Conservation (phyloP, 148 eudicot species). For the Pharnaceum exiguum region DNA sequence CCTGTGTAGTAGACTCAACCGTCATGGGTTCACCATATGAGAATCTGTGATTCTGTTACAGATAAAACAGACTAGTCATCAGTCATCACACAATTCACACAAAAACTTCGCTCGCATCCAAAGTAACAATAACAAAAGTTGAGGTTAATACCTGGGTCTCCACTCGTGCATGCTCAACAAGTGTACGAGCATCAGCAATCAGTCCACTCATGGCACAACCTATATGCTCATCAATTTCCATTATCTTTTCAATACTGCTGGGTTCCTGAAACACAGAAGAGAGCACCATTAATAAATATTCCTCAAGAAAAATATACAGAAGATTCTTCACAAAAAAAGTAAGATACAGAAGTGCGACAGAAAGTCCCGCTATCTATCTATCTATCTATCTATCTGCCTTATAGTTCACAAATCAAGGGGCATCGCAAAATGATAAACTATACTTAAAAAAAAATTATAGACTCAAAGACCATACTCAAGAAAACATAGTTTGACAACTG, state of each 20-base stretch:
- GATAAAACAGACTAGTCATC: conserved; percentile 12
- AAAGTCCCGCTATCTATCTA: too few species aligned
- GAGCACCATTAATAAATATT: too few species aligned
- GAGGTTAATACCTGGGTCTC: conserved; percentile 96
- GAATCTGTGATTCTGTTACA: conserved; percentile 88
- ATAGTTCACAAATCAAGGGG: too few species aligned
- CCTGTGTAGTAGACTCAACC: conserved; percentile 97
- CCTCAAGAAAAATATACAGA: too few species aligned
- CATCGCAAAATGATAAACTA: too few species aligned
- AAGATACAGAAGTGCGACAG: too few species aligned
- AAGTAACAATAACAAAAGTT: not conserved
- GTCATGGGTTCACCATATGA: conserved; percentile 99
- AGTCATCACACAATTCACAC: not conserved
- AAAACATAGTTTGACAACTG: too few species aligned
- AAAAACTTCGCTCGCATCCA: not conserved
- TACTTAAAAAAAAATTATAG: too few species aligned
- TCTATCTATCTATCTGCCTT: too few species aligned
- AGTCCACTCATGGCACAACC: conserved; percentile 99
- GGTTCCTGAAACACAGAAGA: conserved; percentile 73
- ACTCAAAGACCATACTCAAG: too few species aligned
- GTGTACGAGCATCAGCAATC: conserved; percentile 99
- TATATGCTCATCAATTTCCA: conserved; percentile 97
- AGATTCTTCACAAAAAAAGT: too few species aligned
- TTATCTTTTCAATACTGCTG: conserved; percentile 97
- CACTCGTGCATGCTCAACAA: conserved; percentile 98